Evolutionary conservation across 306 rosid species (phyloP), one percentile per base, ranked within the genome.

Genomic region (Dryas alaskensis): DNA sequence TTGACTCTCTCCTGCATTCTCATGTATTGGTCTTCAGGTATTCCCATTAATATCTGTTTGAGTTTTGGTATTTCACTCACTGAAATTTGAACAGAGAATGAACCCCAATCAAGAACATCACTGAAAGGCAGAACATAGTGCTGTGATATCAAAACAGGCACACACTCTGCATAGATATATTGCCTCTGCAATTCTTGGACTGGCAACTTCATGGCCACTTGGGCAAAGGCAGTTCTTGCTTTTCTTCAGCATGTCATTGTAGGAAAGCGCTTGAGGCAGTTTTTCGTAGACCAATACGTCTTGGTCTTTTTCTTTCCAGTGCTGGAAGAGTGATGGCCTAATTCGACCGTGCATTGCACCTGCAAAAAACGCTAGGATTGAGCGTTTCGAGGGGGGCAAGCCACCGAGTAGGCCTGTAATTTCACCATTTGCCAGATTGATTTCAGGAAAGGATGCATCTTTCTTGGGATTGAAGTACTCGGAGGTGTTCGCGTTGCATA

Each of bases 401-500:
- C 87, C 87, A 7, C 86, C 89, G 31, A 57, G 27, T 17, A 86
- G 77, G 43, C 75, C 69, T 7, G 27, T 76, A 40, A 76, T 78
- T 10, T 82, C 81, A 17, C 90, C 89, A 12, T 77, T 76, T 60
- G 45, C 16, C 4, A 88, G 74, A 75, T 88, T 82, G 68, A 88
- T 86, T 76, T 88, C 89, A 5, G 90, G 90, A 66, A 88, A 75
- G 19, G 93, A 86, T 54, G 90, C 93, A 65, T 88, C 92, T 83
- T 88, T 88, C 81, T 70, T 76, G 1, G 92, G 90, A 60, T 88
- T 86, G 80, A 88, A 88, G 75, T 82, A 80, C 83, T 86, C 90
- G 16, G 90, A 81, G 43, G 63, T 80, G 42, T 88, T 88, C 12
- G 87, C 87, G 50, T 86, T 88, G 78, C 92, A 84, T 16, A 88